Evolutionary conservation across 2,329 filamentous ascomycete genomes (phyloP), one percentile per base, ranked within the genome.

Genomic region (Aspergillus pseudonomiae): DNA sequence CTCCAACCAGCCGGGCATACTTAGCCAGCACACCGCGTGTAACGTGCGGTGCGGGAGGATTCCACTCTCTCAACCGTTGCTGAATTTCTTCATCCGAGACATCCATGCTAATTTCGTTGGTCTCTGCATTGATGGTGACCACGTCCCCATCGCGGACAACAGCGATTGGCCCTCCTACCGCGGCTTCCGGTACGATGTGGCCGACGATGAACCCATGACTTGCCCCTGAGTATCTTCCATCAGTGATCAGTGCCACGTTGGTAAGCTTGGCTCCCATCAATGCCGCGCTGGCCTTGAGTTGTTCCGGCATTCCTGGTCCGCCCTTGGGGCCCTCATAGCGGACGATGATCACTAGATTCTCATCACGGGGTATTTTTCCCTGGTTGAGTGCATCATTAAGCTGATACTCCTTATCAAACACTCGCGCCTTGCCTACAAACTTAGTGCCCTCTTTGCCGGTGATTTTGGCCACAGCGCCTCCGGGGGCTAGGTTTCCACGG

Each of bases 261-360:
- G 84, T 92, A 59, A 98, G 83, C 14, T 91, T 91, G 0, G 94
- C 94, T 56, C 94, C 94, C 91, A 97, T 97, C 69, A 98, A 92
- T 21, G 94, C 92, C 0, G 93, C 93, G 63, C 88, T 91, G 12
- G 94, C 92, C 75, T 91, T 93, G 52, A 98, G 85, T 79, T 97
- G 93, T 79, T 98, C 94, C 2, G 94, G 94, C 94, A 98, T 98
- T 50, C 94, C 94, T 0, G 94, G 94, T 0, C 94, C 94, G 66
- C 94, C 94, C 75, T 92, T 94, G 14, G 94, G 94, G 0, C 94
- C 94, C 77, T 98, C 94, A 76, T 97, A 97, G 26, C 94, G 89
- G 60, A 98, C 93, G 36, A 97, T 88, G 32, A 97, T 82, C 24
- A 97, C 94, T 16, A 96, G 85, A 74, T 96, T 95, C 74, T 95